These are phyloP conservation scores for Arctium lappa DNA, from an alignment of 129 eudicot genomes.

Conservation along the genomic window DNA sequence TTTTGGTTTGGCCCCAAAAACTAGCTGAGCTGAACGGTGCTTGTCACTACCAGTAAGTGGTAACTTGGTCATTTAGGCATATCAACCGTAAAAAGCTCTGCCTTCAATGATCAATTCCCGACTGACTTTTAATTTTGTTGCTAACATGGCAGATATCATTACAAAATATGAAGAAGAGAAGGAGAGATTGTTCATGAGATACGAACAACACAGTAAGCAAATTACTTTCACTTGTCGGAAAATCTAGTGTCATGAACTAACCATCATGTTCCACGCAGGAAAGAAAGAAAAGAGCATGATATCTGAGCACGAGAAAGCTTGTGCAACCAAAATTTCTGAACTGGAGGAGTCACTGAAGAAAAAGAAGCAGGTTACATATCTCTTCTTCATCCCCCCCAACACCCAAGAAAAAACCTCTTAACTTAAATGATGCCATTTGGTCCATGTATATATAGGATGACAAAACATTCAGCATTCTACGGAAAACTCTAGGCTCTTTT, in stretches of 20 bases:
- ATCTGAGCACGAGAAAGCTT: conserved; percentile 71
- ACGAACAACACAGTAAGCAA: conserved; percentile 86
- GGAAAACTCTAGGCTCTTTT: conserved; percentile 79
- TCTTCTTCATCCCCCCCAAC: background rate
- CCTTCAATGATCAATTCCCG: background rate
- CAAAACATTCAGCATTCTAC: conserved; percentile 82
- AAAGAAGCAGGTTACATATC: conserved; percentile 70
- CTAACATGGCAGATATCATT: conserved; percentile 49
- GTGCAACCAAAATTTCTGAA: conserved; percentile 60
- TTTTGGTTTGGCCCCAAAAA: no score
- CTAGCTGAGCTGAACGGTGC: background rate
- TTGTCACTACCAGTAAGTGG: background rate
- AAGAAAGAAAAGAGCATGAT: conserved; percentile 86
- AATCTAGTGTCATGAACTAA: background rate
- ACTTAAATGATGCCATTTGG: conserved; percentile 1
- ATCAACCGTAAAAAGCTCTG: background rate
- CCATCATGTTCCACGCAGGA: conserved; percentile 45
- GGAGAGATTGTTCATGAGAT: conserved; percentile 64
- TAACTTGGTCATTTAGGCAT: background rate
- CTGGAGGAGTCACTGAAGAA: conserved; percentile 85
- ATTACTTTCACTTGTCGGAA: background rate
- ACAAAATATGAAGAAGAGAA: conserved; percentile 89
- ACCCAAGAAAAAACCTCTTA: background rate
- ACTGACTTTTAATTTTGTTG: conserved; percentile 11
- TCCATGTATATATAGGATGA: conserved; percentile 63